These are phyloP conservation scores for Phaeophleospora eucalypticola DNA, from an alignment of 2,329 filamentous ascomycete species.

Conservation along the genomic window DNA sequence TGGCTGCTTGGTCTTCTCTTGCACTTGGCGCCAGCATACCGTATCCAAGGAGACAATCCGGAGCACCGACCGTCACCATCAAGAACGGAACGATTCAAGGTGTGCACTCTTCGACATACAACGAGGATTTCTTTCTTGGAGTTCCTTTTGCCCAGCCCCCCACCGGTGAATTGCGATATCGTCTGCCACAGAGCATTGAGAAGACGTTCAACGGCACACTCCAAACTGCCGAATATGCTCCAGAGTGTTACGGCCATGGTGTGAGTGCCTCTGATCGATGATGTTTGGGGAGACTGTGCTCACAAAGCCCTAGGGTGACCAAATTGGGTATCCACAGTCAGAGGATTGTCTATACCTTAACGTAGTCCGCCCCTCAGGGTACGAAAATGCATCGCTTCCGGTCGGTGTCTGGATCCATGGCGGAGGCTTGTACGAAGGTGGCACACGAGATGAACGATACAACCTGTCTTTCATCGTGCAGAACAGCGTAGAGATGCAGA, in stretches of 20 bases:
- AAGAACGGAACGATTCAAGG: slow-evolving; percentile 45
- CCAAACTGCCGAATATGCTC: slow-evolving; percentile 40
- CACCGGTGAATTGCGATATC: slow-evolving; percentile 31
- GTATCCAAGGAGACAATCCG: not conserved
- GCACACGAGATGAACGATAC: slow-evolving; percentile 53
- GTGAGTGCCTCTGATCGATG: slow-evolving; percentile 5
- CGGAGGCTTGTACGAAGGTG: slow-evolving; percentile 35
- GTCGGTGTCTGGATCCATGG: slow-evolving; percentile 58
- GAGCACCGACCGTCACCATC: slow-evolving; percentile 33
- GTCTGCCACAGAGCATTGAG: slow-evolving; percentile 33
- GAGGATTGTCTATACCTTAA: slow-evolving; percentile 63
- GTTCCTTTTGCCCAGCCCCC: slow-evolving; percentile 38
- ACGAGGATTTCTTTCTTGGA: slow-evolving; percentile 46
- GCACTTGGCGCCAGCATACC: not conserved
- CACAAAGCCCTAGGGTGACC: slow-evolving; percentile 18
- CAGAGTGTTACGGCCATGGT: slow-evolving; percentile 41
- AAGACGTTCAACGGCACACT: slow-evolving; percentile 38
- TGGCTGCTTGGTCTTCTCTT: not conserved
- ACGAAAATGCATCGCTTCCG: slow-evolving; percentile 46
- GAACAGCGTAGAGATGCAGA: slow-evolving; percentile 39
- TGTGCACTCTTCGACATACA: slow-evolving; percentile 36
- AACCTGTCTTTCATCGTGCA: slow-evolving; percentile 59
- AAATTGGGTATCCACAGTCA: slow-evolving; percentile 35
- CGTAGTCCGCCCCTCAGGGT: slow-evolving; percentile 53
- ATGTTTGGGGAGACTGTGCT: not conserved